Conservation (phyloP, 257 asterid genomes). For the Handroanthus guayacan region DNA sequence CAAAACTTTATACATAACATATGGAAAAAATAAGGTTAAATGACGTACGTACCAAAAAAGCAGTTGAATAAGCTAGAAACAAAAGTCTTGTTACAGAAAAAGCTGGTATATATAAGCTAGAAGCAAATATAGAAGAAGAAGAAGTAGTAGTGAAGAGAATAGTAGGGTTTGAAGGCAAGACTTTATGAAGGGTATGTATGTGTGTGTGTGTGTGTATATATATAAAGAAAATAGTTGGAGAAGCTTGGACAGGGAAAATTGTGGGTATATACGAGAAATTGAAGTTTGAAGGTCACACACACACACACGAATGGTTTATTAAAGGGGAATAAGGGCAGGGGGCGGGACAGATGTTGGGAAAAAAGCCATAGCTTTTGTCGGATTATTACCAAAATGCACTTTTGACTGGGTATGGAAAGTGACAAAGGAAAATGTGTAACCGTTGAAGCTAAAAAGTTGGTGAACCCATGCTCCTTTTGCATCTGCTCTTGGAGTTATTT, state of each 20-base stretch:
- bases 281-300: not conserved
- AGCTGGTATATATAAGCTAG: not conserved
- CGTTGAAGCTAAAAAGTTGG: constrained; percentile 59
- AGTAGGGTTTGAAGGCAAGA: constrained; percentile 41
- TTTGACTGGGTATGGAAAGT: constrained; percentile 78
- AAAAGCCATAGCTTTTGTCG: constrained; percentile 67
- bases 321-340: constrained; percentile 40
- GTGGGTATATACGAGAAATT: constrained; percentile 39
- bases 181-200: constrained; percentile 10
- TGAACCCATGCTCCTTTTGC: constrained; percentile 41
- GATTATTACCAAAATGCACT: constrained; percentile 72
- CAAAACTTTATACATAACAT: not conserved
- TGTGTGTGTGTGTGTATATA: constrained; percentile 24
- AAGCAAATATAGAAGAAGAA: constrained; percentile 18
- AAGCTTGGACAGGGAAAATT: not conserved
- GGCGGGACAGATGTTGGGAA: constrained; percentile 61
- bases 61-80: constrained; percentile 37
- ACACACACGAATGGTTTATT: constrained; percentile 54
- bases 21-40: constrained; percentile 11
- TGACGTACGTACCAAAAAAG: constrained; percentile 41
- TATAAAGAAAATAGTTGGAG: constrained; percentile 28
- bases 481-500: constrained; percentile 42
- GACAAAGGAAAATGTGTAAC: constrained; percentile 54
- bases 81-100: constrained; percentile 29
- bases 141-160: constrained; percentile 31